Base-by-base conservation (phyloP, 73 alveolate genomes). In the Symbiodinium natans region DNA sequence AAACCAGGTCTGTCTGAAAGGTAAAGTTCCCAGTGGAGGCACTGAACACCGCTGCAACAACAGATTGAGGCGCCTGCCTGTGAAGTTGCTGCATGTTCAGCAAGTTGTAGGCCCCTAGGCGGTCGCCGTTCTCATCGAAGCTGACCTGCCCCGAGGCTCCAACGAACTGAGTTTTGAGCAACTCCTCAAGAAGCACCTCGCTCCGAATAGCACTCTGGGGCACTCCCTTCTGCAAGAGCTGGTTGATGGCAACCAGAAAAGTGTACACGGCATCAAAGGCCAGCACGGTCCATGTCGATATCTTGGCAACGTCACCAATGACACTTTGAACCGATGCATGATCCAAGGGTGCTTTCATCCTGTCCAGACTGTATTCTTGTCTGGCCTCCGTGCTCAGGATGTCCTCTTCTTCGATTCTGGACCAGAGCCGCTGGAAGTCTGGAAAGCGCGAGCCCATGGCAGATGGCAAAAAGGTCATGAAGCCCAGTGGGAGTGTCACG, bases 391-490 rank as follows among this genome's bases (percentile, higher is more conserved):
- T 46, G 48, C 93, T 75, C 34, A n/a, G 7, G 19, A 85, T 46
- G 93, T 85, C 93, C 17, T 31, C 54, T 33, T 36, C 39, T 0
- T 33, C 93, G 39, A 85, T 73, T 41, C 13, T 41, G 10, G 82
- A 31, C 93, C 93, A 85, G 0, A 85, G 93, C 52, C 19, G 52
- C 93, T 43, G 82, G 23, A 85, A n/a, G 52, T 85, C 93, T 46
- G 93, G 38, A 34, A 85, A 85, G 52, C 56, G 52, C 27, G 48
- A 73, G 33, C 93, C 93, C 46, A 19, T 52, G 39, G 54, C 93
- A 34, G 93, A 85, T 10, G 93, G 93, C 83, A n/a, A 75, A 43
- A 85, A 85, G 39, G 52, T 43, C 93, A 85, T 85, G 82, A 85
- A 46, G 56, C 93, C 92, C 17, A 83, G 54, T 36, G 33, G 34